phyloP scores from a whole-genome alignment of 768 basidiomycete species.

The Calvatia gigantea region DNA sequence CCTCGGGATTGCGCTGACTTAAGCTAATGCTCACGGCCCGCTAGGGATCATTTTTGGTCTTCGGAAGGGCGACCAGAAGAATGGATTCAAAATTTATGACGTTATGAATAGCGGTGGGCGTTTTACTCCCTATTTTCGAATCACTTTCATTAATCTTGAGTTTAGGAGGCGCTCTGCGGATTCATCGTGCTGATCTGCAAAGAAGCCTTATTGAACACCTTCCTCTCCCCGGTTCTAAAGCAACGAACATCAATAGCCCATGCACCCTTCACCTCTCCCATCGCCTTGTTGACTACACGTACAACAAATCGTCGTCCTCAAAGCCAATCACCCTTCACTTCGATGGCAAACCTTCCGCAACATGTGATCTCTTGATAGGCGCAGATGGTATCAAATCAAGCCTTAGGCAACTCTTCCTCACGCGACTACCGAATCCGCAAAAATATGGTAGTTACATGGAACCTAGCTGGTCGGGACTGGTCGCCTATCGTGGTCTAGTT shows the following conservation, averaged over 20 bases:
- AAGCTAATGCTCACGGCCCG: not conserved
- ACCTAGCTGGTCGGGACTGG: constrained; percentile 31
- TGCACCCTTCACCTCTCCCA: constrained; percentile 31
- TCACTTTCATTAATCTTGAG: not conserved
- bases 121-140: not conserved
- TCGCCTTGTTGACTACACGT: constrained; percentile 36
- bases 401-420: constrained; percentile 16
- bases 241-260: not conserved
- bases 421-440: constrained; percentile 2
- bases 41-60: constrained; percentile 13
- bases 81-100: constrained; percentile 26
- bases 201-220: constrained; percentile 34
- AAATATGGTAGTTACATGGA: constrained; percentile 18
- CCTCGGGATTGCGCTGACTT: too few species aligned
- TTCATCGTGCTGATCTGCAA: constrained; percentile 46
- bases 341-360: constrained; percentile 20
- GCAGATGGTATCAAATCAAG: constrained; percentile 36
- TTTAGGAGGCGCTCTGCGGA: constrained; percentile 22
- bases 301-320: constrained; percentile 22
- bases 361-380: constrained; percentile 34
- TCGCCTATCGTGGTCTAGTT: constrained; percentile 33
- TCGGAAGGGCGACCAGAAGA: constrained; percentile 30
- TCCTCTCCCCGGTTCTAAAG: constrained; percentile 12
- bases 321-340: constrained; percentile 16
- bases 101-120: constrained; percentile 20